Evolutionary conservation across 495 filamentous ascomycete genomes (phyloP).

Genomic region (Elaphomyces granulatus): DNA sequence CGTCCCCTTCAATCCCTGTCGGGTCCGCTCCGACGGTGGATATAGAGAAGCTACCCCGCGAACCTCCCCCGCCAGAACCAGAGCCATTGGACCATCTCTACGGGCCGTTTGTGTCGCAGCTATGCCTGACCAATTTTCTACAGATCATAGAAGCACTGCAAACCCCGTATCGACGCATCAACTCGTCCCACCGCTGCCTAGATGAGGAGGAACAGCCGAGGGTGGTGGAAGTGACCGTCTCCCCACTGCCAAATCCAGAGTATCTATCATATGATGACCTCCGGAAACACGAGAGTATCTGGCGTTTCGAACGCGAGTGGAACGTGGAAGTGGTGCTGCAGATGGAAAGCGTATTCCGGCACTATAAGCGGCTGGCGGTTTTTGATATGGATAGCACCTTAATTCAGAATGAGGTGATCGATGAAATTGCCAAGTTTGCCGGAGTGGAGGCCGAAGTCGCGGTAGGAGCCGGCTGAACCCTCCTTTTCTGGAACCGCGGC

Average conservation of each 20-base stretch:
- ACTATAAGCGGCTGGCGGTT: constrained; percentile 66
- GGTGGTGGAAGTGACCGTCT: constrained; percentile 57
- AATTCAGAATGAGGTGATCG: constrained; percentile 92
- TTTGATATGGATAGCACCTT: constrained; percentile 98
- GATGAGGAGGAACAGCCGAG: constrained; percentile 45
- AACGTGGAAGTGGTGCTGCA: constrained; percentile 71
- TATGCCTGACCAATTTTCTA: constrained; percentile 72
- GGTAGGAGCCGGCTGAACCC: constrained; percentile 17
- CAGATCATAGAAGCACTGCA: constrained; percentile 59
- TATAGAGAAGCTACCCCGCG: constrained; percentile 55
- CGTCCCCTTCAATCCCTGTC: constrained; percentile 26
- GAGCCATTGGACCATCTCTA: constrained; percentile 64
- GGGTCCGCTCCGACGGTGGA: constrained; percentile 50
- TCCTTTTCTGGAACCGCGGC: constrained; percentile 17
- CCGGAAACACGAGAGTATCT: constrained; percentile 64
- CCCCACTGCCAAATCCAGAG: constrained; percentile 48
- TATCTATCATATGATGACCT: constrained; percentile 55
- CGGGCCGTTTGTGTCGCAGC: constrained; percentile 59
- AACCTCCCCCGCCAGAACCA: constrained; percentile 47
- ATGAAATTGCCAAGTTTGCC: constrained; percentile 73
- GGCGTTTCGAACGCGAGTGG: constrained; percentile 74
- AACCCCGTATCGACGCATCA: constrained; percentile 41
- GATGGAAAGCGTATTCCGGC: constrained; percentile 52
- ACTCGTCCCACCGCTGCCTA: constrained; percentile 57
- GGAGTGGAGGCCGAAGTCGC: constrained; percentile 56